Conservation (phyloP, 2,329 filamentous ascomycete genomes). For the Hirsutella minnesotensis region DNA sequence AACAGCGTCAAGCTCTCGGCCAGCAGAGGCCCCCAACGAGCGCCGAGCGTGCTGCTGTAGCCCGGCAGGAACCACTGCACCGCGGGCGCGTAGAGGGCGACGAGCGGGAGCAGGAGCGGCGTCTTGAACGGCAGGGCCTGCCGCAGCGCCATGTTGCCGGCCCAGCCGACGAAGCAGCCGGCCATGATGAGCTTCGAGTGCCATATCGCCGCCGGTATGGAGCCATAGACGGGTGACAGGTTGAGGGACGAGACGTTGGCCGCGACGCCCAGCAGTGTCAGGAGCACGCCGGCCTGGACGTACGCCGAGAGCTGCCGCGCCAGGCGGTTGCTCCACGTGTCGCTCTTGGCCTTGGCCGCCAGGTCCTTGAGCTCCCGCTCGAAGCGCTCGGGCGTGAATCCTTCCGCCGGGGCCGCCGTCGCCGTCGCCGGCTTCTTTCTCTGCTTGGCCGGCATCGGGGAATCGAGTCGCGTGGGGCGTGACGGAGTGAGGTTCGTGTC, state of each 20-base stretch:
- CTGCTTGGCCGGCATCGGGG: neutral
- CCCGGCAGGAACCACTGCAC: slow-evolving; percentile 61
- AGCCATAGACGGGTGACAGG: slow-evolving; percentile 80
- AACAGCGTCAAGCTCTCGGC: slow-evolving; percentile 66
- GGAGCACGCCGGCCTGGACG: slow-evolving; percentile 15
- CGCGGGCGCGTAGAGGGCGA: slow-evolving; percentile 64
- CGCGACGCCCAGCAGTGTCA: slow-evolving; percentile 38
- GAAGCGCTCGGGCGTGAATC: slow-evolving; percentile 38
- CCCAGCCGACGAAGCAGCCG: slow-evolving; percentile 60
- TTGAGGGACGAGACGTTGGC: slow-evolving; percentile 63
- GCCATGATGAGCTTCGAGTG: slow-evolving; percentile 57
- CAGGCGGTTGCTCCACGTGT: slow-evolving; percentile 19
- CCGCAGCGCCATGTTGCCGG: slow-evolving; percentile 46
- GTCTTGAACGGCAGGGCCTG: slow-evolving; percentile 34
- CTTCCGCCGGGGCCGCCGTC: slow-evolving; percentile 11
- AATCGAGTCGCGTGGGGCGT: neutral
- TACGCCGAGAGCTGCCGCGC: slow-evolving; percentile 28
- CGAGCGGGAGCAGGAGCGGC: slow-evolving; percentile 50
- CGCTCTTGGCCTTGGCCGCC: slow-evolving; percentile 27
- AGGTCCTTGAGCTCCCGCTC: slow-evolving; percentile 41
- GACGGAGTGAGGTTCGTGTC: too few relatives aligned
- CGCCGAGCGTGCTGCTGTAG: slow-evolving; percentile 54
- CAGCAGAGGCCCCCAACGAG: slow-evolving; percentile 59
- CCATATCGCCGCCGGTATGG: slow-evolving; percentile 62
- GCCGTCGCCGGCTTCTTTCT: neutral